phyloP scores from a whole-genome alignment of 495 filamentous ascomycete genomes.

The Trichoderma orchidacearum region DNA sequence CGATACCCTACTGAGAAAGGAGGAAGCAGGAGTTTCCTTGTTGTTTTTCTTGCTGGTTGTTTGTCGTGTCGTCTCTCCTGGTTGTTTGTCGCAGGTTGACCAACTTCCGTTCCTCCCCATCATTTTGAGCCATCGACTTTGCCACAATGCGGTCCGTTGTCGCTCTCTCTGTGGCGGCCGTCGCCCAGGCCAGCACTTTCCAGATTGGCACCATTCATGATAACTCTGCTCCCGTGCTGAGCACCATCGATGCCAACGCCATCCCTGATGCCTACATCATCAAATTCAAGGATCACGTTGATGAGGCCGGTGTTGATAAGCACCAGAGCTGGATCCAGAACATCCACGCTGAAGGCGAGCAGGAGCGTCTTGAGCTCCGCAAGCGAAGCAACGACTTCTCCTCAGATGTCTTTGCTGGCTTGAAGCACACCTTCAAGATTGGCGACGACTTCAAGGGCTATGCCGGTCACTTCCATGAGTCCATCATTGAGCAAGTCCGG shows the following conservation, averaged over 20 bases:
- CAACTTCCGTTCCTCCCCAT: constrained; percentile 16
- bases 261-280: constrained; percentile 92
- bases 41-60: constrained; percentile 12
- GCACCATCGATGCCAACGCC: constrained; percentile 54
- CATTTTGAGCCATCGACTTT: constrained; percentile 5
- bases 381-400: constrained; percentile 56
- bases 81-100: constrained; percentile 25
- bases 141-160: constrained; percentile 62
- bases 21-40: constrained; percentile 8
- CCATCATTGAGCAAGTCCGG: constrained; percentile 83
- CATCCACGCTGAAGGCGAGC: constrained; percentile 51
- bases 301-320: constrained; percentile 44
- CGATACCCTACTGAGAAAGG: no score
- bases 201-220: constrained; percentile 68
- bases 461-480: constrained; percentile 90
- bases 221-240: constrained; percentile 77
- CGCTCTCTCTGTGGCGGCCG: constrained; percentile 50
- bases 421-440: constrained; percentile 94
- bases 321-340: constrained; percentile 92
- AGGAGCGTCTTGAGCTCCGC: constrained; percentile 58
- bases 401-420: constrained; percentile 54
- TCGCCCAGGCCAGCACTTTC: constrained; percentile 60
- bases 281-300: constrained; percentile 95
- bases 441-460: constrained; percentile 76
- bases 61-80: constrained; percentile 13